Base-by-base conservation (phyloP, 106 monocot genomes). In the Gastrodia elata region DNA sequence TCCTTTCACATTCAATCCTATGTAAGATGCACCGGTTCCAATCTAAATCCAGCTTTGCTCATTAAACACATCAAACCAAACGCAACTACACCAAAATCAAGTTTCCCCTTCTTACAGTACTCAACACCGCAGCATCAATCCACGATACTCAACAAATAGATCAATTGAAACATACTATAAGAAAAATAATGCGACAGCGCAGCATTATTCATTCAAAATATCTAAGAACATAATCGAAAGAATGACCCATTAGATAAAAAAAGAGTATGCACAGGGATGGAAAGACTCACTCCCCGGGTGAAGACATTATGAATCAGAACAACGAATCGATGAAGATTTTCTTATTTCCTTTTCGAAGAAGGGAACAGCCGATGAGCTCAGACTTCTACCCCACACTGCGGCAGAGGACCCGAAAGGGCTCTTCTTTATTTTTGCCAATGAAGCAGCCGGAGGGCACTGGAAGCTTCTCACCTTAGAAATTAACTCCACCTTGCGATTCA, bases 231-330 rank as follows among this genome's bases (percentile, higher is more conserved):
- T 6, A 8, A 42, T 42, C 42, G 42, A 42, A 8, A 11, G 2
- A 42, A 42, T 8, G 14, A 14, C 8, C 2, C 42, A 11, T 9
- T 42, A 42, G 0, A 42, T 42, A 8, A 0, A 14, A 42, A 42
- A 61, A 61, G 13, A 61, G 30, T 18, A 32, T 32, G 28, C 18
- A 52, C 26, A 32, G 61, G 30, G 32, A 61, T 30, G 61, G n/a
- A 33, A 33, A 32, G 4, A 61, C 61, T 26, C 61, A 61, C 61
- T 61, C 61, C n/a, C 30, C 61, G 11, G 61, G 61, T 61, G 61
- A 28, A 61, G 61, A 61, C 61, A 61, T 61, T 61, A 32, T 30
- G 61, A 14, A 30, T 28, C 26, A 26, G 3, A 1, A 13, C 11
- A 30, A 20, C 61, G 30, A 61, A 9, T 14, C 13, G 28, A 32